Percentiles rank a stretch among this genome's conserved stretches.
These are phyloP conservation scores for Verbascum thapsus DNA, from an alignment of 257 asterid species.

Conservation along the genomic window DNA sequence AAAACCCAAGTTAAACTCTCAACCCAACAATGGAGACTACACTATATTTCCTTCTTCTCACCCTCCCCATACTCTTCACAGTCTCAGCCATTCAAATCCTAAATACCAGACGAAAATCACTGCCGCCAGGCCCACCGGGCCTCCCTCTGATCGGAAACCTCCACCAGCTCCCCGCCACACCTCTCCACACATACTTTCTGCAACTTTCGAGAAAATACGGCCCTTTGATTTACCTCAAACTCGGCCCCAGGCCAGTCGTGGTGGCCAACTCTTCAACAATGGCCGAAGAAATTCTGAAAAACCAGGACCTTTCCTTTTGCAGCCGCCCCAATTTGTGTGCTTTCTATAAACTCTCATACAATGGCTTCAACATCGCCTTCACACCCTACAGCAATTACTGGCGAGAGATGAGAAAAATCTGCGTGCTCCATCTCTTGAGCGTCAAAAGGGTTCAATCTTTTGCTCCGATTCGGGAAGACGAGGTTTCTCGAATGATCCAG, in stretches of 20 bases:
- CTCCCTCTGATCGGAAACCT: slow-evolving; percentile 34
- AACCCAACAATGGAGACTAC: background rate
- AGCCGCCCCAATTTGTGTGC: slow-evolving; percentile 19
- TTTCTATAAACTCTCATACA: slow-evolving; percentile 25
- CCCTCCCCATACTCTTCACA: background rate
- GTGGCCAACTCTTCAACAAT: slow-evolving; percentile 31
- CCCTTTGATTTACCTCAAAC: slow-evolving; percentile 29
- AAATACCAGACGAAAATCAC: background rate
- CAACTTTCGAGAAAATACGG: slow-evolving; percentile 38
- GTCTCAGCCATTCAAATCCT: background rate
- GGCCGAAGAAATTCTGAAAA: slow-evolving; percentile 34
- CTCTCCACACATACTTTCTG: slow-evolving; percentile 23
- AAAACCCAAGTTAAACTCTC: too few species aligned
- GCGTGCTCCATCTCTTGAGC: slow-evolving; percentile 33
- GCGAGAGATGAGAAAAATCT: slow-evolving; percentile 30
- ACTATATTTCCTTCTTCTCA: background rate
- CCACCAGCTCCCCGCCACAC: slow-evolving; percentile 23
- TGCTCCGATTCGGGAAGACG: slow-evolving; percentile 23
- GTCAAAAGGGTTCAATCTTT: slow-evolving; percentile 24
- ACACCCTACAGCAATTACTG: slow-evolving; percentile 33
- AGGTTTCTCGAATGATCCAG: slow-evolving; percentile 18
- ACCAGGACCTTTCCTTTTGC: slow-evolving; percentile 29
- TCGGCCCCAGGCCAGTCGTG: slow-evolving; percentile 29
- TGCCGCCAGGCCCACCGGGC: slow-evolving; percentile 30
- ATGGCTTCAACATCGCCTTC: slow-evolving; percentile 28